These are phyloP conservation scores for Populus tremula DNA, from an alignment of 345 rosid species.

Conservation along the genomic window DNA sequence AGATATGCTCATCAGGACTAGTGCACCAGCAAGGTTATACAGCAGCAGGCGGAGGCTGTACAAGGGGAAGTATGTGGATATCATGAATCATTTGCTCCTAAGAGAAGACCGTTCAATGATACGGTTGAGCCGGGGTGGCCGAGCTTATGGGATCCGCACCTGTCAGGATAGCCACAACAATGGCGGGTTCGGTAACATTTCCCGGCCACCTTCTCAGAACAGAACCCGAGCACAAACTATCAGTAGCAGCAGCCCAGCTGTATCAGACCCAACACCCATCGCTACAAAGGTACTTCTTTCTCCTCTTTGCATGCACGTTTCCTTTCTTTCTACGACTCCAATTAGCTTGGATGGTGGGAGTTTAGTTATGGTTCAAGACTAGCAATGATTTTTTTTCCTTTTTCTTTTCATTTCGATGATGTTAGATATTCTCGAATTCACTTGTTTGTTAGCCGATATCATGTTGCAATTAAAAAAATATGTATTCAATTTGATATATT, in stretches of 20 bases:
- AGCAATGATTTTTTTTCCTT: background rate
- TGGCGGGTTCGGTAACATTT: background rate
- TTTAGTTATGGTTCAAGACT: background rate
- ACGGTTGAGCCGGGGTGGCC: slow-evolving; percentile 15
- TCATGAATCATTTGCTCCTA: slow-evolving; percentile 14
- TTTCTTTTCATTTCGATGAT: background rate
- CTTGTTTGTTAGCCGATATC: too few relatives aligned
- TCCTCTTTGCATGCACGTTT: background rate
- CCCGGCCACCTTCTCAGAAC: slow-evolving; percentile 5
- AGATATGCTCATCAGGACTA: slow-evolving; percentile 35
- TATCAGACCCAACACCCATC: slow-evolving; percentile 43
- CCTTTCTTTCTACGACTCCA: background rate
- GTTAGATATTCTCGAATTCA: too few relatives aligned
- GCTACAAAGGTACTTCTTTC: slow-evolving; percentile 40
- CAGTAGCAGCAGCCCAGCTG: slow-evolving; percentile 23
- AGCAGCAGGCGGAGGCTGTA: slow-evolving; percentile 21
- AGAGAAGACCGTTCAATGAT: slow-evolving; percentile 21
- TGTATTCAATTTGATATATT: too few relatives aligned
- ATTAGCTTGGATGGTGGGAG: background rate
- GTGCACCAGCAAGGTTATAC: slow-evolving; percentile 13
- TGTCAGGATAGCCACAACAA: slow-evolving; percentile 23
- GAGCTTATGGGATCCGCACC: slow-evolving; percentile 5
- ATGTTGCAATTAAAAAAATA: too few relatives aligned
- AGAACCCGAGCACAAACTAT: slow-evolving; percentile 37
- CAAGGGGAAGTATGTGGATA: slow-evolving; percentile 33